Evolutionary conservation across 805 yeast genomes (phyloP), one percentile per base, ranked within the genome.

Genomic region (Yarrowia porcina): DNA sequence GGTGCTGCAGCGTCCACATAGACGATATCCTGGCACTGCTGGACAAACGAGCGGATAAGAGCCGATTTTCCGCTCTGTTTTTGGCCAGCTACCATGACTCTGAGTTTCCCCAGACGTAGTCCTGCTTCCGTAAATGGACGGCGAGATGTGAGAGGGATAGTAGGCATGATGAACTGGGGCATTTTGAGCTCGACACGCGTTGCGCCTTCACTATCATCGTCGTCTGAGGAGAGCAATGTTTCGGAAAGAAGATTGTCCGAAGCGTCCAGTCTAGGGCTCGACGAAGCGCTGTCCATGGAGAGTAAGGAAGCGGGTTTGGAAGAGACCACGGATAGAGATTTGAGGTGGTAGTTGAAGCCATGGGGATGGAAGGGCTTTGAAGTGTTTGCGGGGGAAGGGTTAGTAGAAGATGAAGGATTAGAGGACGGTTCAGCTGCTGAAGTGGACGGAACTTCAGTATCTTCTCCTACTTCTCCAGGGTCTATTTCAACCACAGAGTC

Each of bases 11-110:
- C 66, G 38, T 69, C 72, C 13, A 67, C 64, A 47, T 62, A 66
- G 11, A 69, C 71, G 33, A 69, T 59, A 32, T 69, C 72, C n/a
- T 56, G 59, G 32, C 66, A 62, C 42, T 92, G 82, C 72, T 88
- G 94, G 75, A 89, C 88, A 63, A 90, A 74, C 1, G 96, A 89
- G 75, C 88, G 88, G 74, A 90, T 80, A 66, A 89, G 89, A 0
- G 94, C 87, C 21, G 94, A 87, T 73, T 90, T 90, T 65, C 97
- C 97, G 60, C 89, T 77, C 9, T 96, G 96, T 49, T 90, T 83
- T 73, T 89, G 96, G 70, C 97, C 97, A 36, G 90, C 90, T 27
- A 90, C 85, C 91, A 90, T 61, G 15, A 69, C 60, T 56, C 69
- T 67, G 15, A 69, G 63, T 49, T 69, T 69, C 27, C 72, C 72